phyloP scores from a whole-genome alignment of 1,284 basidiomycete species.

The Malassezia dermatis region DNA sequence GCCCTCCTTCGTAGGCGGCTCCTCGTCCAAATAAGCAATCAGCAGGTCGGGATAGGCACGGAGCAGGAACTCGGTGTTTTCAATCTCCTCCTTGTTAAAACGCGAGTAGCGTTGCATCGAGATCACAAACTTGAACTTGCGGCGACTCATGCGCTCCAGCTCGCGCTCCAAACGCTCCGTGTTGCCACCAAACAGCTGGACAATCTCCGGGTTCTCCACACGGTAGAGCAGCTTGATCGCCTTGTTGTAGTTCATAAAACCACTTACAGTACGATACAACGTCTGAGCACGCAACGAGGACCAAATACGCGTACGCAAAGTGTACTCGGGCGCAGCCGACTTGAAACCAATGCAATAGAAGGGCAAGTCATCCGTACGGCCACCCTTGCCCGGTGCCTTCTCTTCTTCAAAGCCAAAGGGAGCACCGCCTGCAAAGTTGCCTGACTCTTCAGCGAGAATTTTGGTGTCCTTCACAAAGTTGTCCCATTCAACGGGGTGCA shows the following conservation, averaged over 20 bases:
- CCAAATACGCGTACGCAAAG: constrained; percentile 96
- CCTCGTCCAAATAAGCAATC: constrained; percentile 96
- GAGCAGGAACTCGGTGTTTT: constrained; percentile 95
- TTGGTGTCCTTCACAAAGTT: constrained; percentile 99
- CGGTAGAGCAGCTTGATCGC: constrained; percentile 99
- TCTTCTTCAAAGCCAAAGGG: constrained; percentile 61
- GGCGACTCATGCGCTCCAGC: constrained; percentile 87
- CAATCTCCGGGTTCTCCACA: constrained; percentile 97
- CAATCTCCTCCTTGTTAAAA: constrained; percentile 98
- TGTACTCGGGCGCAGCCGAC: constrained; percentile 94
- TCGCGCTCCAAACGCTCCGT: constrained; percentile 94
- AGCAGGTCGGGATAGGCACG: constrained; percentile 98
- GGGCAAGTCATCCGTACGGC: constrained; percentile 72
- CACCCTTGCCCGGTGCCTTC: constrained; percentile 36
- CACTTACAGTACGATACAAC: constrained; percentile 93
- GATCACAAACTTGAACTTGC: constrained; percentile 98
- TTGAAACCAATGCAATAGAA: constrained; percentile 99
- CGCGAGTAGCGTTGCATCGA: constrained; percentile 99
- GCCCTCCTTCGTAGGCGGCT: constrained; percentile 78
- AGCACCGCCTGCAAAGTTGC: constrained; percentile 64
- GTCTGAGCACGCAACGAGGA: constrained; percentile 96
- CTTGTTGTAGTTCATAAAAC: constrained; percentile 99
- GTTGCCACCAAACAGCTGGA: constrained; percentile 91
- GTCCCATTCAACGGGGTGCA: constrained; percentile 97
- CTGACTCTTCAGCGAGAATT: constrained; percentile 91